Percentiles rank a stretch among this genome's conserved stretches.
phyloP scores from a whole-genome alignment of 495 filamentous ascomycete species.

The Podospora conica region DNA sequence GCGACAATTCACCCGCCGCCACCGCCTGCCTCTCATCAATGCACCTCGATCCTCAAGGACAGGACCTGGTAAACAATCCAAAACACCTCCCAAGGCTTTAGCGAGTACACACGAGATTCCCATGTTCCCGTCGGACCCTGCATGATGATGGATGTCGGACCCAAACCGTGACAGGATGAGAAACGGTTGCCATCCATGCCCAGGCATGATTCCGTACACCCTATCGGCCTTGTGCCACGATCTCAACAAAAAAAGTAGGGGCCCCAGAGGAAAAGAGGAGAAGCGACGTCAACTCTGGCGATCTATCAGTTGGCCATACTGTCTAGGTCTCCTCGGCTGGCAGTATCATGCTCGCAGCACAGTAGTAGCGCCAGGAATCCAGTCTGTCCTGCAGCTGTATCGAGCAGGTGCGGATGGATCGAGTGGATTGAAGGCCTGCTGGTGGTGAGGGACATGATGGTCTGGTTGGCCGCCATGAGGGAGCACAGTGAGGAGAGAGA shows the following conservation, averaged over 20 bases:
- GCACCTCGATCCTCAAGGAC: conserved; percentile 2
- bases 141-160: neutral
- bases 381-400: conserved; percentile 7
- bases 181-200: neutral
- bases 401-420: conserved; percentile 4
- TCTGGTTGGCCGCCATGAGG: neutral
- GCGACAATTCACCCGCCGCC: neutral
- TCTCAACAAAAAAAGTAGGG: neutral
- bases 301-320: neutral
- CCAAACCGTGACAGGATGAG: neutral
- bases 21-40: neutral
- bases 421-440: neutral
- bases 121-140: conserved; percentile 6
- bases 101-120: conserved; percentile 3
- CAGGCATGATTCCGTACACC: neutral
- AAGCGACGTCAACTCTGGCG: neutral
- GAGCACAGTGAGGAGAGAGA: neutral
- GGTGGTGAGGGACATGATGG: neutral
- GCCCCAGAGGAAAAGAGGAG: neutral
- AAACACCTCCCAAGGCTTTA: conserved; percentile 7
- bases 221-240: neutral
- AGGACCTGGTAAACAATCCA: conserved; percentile 13
- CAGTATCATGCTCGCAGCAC: neutral
- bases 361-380: conserved; percentile 12
- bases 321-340: neutral